Evolutionary conservation across 176 grass and related monocot genomes (phyloP), one percentile per base, ranked within the genome.

Genomic region (Hsuehochloa calcarea): DNA sequence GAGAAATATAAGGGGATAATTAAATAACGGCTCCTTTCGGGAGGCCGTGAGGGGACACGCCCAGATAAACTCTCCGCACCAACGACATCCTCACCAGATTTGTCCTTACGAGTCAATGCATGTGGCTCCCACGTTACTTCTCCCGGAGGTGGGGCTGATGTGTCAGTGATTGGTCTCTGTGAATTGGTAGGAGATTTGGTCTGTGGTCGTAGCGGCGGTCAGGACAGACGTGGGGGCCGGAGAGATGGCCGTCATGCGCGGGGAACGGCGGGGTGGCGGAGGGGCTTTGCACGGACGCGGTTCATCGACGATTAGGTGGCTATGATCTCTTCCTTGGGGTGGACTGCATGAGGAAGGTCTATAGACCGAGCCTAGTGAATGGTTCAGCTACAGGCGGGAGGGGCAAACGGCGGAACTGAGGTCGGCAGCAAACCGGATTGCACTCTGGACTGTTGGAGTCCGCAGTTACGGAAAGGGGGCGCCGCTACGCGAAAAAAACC

Each of bases 401-500:
- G 9, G 0, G 19, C 51, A 45, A 46, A 71, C 78, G 74, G 79
- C 80, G 69, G 87, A 84, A 70, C 72, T 68, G 56, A 87, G 70
- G 5, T 11, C 25, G 27, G 55, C 31, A 15, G 61, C 75, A 66
- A 86, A 87, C 75, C 9, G 87, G 75, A 89, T 83, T 89, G 90
- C 52, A 92, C 27, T 12, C 0, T 15, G 22, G 4, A 15, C 8
- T 2, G 68, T 26, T 87, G 31, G 75, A 73, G 87, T 92, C 87
- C 87, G 83, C 43, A 5, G n/a, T 16, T 6, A 37, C 34, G 47
- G 65, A 29, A 65, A 29, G 40, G 29, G 29, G 29, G 29, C 10
- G 44, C 44, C 44, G 9, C 44, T 45, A 45, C 9, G 2, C 13
- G 46, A 20, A 5, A 5, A 54, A 20, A 54, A 16, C 17, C 51